Evolutionary conservation across 495 filamentous ascomycete species (phyloP).

Genomic region (Aspergillus funiculosus): DNA sequence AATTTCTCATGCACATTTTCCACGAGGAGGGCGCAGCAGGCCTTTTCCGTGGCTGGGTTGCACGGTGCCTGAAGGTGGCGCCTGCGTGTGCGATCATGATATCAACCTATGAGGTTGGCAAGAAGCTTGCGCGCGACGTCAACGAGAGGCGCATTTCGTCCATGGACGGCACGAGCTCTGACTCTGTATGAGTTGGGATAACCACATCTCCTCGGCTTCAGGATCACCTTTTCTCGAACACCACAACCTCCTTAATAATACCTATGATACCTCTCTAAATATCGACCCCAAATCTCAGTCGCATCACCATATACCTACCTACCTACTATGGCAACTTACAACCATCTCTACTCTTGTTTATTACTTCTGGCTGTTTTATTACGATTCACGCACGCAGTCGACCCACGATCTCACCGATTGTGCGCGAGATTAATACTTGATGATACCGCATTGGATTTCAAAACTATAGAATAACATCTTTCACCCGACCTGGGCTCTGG

Average conservation of each 20-base stretch:
- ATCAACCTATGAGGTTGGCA: conserved; percentile 91
- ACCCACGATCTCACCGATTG: conserved; percentile 13
- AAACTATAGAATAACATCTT: conserved; percentile 27
- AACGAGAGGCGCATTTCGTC: conserved; percentile 57
- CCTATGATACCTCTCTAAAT: not conserved
- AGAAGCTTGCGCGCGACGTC: conserved; percentile 72
- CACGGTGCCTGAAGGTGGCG: conserved; percentile 87
- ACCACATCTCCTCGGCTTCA: not conserved
- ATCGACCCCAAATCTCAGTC: not conserved
- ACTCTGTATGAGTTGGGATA: not conserved
- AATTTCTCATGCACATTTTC: conserved; percentile 84
- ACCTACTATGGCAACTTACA: not conserved
- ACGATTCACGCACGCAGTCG: conserved; percentile 16
- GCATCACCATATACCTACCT: not conserved
- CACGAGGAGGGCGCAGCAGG: conserved; percentile 72
- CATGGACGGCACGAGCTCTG: conserved; percentile 9
- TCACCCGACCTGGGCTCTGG: conserved; percentile 1
- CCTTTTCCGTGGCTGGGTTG: conserved; percentile 84
- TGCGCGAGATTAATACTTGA: conserved; percentile 11
- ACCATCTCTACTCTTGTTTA: conserved; percentile 20
- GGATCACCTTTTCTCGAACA: too few species aligned
- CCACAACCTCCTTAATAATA: too few species aligned
- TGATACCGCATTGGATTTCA: conserved; percentile 29
- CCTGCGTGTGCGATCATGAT: conserved; percentile 99
- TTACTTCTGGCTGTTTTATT: conserved; percentile 26